Evolutionary conservation across 192 early-diverging fungal genomes (phyloP), one percentile per base, ranked within the genome.

Genomic region (Dimargaris xerosporica): DNA sequence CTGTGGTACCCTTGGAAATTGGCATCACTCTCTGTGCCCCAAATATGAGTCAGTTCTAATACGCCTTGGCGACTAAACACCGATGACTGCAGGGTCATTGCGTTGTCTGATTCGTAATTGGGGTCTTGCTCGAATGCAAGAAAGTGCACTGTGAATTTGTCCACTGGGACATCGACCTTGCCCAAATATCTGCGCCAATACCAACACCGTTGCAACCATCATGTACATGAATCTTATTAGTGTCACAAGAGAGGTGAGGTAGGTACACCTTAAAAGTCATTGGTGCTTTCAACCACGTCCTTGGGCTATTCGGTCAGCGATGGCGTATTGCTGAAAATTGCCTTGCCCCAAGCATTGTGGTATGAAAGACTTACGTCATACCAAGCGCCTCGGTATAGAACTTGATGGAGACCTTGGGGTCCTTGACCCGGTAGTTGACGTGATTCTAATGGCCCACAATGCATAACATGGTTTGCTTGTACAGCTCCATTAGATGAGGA

Each of bases 21-120:
- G 19, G 68, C 54, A 51, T 92, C 83, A 21, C 73, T 66, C 66
- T 90, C 86, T 15, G 85, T 88, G 31, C 85, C 86, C 72, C 85
- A 85, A 74, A 90, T 90, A 72, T 91, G 87, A 21, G 87, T 91
- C 65, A 91, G 78, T 70, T 91, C 89, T 26, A 91, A 70, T 21
- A 91, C 67, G 29, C 84, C 89, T 63, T 85, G 80, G 63, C 78
- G 75, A 31, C 67, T 75, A 64, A 87, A 82, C 12, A 75, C 74
- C 6, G 73, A 71, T 23, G 75, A 66, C n/a, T 77, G 64, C n/a
- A 59, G 41, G 21, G 67, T 66, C 11, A 53, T 12, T 12, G 17
- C 13, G 12, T 25, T 1, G 11, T 53, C 21, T 4, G 16, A 5
- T 13, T 53, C 9, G 52, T 1, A 19, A 12, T 43, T 69, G 4